phyloP scores from a whole-genome alignment of 2,329 filamentous ascomycete species.

The Parascedosporium putredinis region DNA sequence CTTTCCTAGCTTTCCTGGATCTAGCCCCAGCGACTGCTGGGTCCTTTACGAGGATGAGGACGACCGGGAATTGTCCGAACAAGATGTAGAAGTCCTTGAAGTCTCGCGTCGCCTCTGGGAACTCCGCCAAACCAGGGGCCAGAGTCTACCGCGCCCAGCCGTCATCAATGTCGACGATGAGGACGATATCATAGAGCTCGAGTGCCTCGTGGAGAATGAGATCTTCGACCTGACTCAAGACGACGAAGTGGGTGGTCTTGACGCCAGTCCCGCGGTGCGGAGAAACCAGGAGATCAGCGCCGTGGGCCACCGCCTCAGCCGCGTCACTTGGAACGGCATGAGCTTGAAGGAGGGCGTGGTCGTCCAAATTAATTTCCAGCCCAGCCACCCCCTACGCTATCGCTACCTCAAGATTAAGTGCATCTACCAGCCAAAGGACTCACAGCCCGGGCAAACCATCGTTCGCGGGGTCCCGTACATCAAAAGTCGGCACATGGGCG shows the following conservation, averaged over 20 bases:
- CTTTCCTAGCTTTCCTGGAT: too few species aligned
- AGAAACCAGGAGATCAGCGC: constrained; percentile 3
- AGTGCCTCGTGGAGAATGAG: constrained; percentile 4
- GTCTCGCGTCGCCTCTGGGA: constrained; percentile 2
- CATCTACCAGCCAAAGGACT: constrained; percentile 22
- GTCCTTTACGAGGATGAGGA: constrained; percentile 5
- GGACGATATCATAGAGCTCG: constrained; percentile 8
- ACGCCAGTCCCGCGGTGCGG: not conserved
- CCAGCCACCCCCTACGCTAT: not conserved
- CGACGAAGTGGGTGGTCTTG: not conserved
- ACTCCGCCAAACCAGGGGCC: not conserved
- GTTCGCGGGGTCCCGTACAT: constrained; percentile 29
- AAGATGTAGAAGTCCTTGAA: not conserved
- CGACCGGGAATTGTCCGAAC: constrained; percentile 1
- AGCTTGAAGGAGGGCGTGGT: not conserved
- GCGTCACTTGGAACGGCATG: constrained; percentile 2
- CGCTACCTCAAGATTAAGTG: constrained; percentile 20
- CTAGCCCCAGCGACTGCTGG: not conserved
- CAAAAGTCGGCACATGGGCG: constrained; percentile 23
- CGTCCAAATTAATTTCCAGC: constrained; percentile 2
- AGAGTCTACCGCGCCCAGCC: not conserved
- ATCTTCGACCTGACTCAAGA: constrained; percentile 7
- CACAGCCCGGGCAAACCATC: constrained; percentile 7
- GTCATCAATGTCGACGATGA: constrained; percentile 10
- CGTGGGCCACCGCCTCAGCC: not conserved